Conservation (phyloP, 2,329 filamentous ascomycete genomes). For the Fusarium nematophilum region DNA sequence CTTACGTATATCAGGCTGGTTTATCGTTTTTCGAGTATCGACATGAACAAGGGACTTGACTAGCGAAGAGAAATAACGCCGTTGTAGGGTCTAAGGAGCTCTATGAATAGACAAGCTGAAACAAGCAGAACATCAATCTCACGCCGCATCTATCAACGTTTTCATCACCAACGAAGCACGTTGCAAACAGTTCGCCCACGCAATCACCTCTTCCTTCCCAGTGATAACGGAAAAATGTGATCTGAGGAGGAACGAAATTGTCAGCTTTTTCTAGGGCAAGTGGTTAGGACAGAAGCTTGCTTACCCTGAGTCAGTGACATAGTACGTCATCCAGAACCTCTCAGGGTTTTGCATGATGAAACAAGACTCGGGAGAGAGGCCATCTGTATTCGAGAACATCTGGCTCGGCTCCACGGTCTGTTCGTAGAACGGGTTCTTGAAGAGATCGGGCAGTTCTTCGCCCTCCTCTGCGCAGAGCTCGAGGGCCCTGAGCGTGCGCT, state of each 20-base stretch:
- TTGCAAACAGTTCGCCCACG: constrained; percentile 17
- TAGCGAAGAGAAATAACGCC: not conserved
- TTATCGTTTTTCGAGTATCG: not conserved
- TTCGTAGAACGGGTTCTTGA: constrained; percentile 20
- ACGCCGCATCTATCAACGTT: constrained; percentile 21
- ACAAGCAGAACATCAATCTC: not conserved
- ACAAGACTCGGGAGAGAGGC: constrained; percentile 27
- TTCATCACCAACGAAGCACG: constrained; percentile 26
- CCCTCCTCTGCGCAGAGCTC: constrained; percentile 16
- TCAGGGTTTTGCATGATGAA: constrained; percentile 30
- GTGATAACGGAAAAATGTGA: constrained; percentile 22
- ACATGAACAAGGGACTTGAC: not conserved
- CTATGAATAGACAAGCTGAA: not conserved
- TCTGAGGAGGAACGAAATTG: not conserved
- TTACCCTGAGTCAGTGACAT: constrained; percentile 25
- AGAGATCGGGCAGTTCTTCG: constrained; percentile 16
- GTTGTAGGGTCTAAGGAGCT: not conserved
- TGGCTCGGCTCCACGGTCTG: constrained; percentile 23
- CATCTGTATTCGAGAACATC: constrained; percentile 27
- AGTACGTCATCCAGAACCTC: constrained; percentile 29
- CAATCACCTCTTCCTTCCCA: constrained; percentile 16
- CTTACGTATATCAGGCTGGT: not conserved
- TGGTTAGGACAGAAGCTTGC: not conserved
- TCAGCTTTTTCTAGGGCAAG: not conserved
- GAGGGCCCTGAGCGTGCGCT: constrained; percentile 20